Conservation (phyloP, 2,329 filamentous ascomycete genomes). For the Trichoderma endophyticum region DNA sequence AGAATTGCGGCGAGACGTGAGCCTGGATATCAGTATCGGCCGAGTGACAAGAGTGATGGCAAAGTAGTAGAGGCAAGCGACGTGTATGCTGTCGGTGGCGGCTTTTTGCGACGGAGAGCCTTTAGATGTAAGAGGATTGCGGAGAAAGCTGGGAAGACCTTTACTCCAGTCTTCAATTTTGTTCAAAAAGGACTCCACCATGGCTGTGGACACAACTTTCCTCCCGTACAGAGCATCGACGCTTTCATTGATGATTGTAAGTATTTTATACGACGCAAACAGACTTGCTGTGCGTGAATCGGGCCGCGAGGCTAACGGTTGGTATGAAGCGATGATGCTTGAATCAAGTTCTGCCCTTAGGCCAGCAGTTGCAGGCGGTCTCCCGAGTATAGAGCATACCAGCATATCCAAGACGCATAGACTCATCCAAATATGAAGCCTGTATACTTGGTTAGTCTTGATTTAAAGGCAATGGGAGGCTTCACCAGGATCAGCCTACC, state of each 20-base stretch:
- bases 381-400: slow-evolving; percentile 38
- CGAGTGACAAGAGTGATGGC: slow-evolving; percentile 55
- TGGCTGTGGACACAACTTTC: slow-evolving; percentile 29
- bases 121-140: slow-evolving; percentile 1
- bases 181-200: slow-evolving; percentile 40
- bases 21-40: slow-evolving; percentile 51
- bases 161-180: slow-evolving; percentile 46
- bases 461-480: no score
- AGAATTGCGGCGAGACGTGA: slow-evolving; percentile 39
- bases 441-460: slow-evolving; percentile 16
- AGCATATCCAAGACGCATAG: slow-evolving; percentile 39
- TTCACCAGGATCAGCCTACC: slow-evolving; percentile 21
- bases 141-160: slow-evolving; percentile 38
- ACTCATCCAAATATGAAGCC: slow-evolving; percentile 37
- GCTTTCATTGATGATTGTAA: slow-evolving; percentile 44
- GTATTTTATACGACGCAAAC: slow-evolving; percentile 40
- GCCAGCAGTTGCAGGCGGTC: slow-evolving; percentile 36
- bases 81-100: slow-evolving; percentile 49
- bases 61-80: slow-evolving; percentile 58
- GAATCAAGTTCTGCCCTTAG: slow-evolving; percentile 29
- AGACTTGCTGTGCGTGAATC: slow-evolving; percentile 28
- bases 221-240: slow-evolving; percentile 42
- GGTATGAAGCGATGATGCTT: slow-evolving; percentile 24
- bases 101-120: slow-evolving; percentile 27
- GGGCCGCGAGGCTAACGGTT: slow-evolving; percentile 3